These are phyloP conservation scores for Corylus americana DNA, from an alignment of 306 rosid genomes.

Conservation along the genomic window DNA sequence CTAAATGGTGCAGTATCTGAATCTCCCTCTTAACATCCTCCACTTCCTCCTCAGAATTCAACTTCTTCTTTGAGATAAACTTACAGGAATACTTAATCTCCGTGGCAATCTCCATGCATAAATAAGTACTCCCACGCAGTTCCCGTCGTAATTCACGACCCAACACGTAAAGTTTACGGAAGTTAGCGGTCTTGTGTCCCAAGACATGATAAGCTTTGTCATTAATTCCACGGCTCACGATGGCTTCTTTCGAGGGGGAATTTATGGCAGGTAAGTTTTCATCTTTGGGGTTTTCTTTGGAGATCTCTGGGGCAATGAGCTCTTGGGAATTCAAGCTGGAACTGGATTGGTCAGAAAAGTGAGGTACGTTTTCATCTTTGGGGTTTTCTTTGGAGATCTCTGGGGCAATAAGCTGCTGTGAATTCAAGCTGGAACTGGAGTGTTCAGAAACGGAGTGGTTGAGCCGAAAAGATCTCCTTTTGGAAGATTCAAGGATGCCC, in stretches of 20 bases:
- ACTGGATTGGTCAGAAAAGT: constrained; percentile 47
- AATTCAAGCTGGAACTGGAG: constrained; percentile 37
- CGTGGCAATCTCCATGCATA: constrained; percentile 63
- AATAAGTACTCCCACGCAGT: constrained; percentile 79
- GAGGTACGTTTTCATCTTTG: constrained; percentile 31
- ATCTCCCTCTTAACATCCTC: constrained; percentile 92
- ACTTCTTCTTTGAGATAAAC: constrained; percentile 88
- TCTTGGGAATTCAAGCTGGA: constrained; percentile 46
- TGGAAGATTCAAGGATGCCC: too few relatives aligned
- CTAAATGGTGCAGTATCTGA: constrained; percentile 95
- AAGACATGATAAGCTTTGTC: constrained; percentile 75
- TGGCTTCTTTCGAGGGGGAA: constrained; percentile 42
- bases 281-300: constrained; percentile 29
- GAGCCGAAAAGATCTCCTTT: too few relatives aligned
- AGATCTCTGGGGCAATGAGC: constrained; percentile 38
- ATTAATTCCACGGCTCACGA: constrained; percentile 65
- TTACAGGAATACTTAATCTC: constrained; percentile 75
- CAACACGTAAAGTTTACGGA: constrained; percentile 80
- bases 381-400: constrained; percentile 39
- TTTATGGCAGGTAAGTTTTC: constrained; percentile 21
- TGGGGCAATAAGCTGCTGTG: constrained; percentile 38
- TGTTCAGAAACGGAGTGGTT: constrained; percentile 17
- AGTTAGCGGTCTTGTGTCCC: constrained; percentile 83
- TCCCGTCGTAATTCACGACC: constrained; percentile 91
- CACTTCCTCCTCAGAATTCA: constrained; percentile 83